phyloP scores from a whole-genome alignment of 1,284 basidiomycete species.

The Caloboletus inedulis region DNA sequence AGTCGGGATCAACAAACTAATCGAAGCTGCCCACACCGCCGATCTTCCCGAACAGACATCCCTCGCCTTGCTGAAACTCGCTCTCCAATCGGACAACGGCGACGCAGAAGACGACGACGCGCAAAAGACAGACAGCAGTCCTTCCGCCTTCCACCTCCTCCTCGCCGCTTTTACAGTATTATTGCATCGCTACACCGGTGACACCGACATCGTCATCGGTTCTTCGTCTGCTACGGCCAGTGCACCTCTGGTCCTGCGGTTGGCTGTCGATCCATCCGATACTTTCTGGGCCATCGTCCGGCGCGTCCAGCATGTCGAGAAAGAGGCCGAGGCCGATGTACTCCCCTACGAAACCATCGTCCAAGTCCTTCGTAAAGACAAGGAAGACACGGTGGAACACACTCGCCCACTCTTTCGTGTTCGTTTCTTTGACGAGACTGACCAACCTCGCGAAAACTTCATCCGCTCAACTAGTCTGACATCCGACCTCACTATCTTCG shows the following conservation, averaged over 20 bases:
- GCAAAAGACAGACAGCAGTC: constrained; percentile 43
- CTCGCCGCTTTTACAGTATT: constrained; percentile 90
- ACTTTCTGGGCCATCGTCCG: constrained; percentile 92
- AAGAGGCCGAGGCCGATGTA: constrained; percentile 80
- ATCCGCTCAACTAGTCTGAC: constrained; percentile 79
- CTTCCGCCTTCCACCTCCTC: constrained; percentile 89
- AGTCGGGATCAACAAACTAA: constrained; percentile 64
- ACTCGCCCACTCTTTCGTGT: constrained; percentile 82
- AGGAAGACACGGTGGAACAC: constrained; percentile 53
- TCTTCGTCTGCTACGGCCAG: constrained; percentile 80
- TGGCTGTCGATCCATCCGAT: constrained; percentile 84
- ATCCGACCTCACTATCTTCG: constrained; percentile 88
- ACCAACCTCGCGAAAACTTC: constrained; percentile 69
- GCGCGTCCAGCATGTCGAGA: constrained; percentile 81
- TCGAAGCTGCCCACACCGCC: constrained; percentile 74
- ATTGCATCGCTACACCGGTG: constrained; percentile 93
- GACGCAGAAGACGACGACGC: constrained; percentile 52
- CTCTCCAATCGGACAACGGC: constrained; percentile 62
- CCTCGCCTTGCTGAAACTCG: constrained; percentile 71
- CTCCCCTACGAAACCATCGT: constrained; percentile 83
- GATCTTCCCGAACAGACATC: constrained; percentile 70
- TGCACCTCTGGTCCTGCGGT: constrained; percentile 81
- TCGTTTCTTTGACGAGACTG: constrained; percentile 93
- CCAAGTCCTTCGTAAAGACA: constrained; percentile 69
- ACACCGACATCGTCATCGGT: constrained; percentile 92